A percentile compares a stretch with the other conserved stretches of the same genome.
These are phyloP conservation scores for Pestalotiopsis sp. DNA, from an alignment of 2,329 filamentous ascomycete genomes.

Conservation along the genomic window DNA sequence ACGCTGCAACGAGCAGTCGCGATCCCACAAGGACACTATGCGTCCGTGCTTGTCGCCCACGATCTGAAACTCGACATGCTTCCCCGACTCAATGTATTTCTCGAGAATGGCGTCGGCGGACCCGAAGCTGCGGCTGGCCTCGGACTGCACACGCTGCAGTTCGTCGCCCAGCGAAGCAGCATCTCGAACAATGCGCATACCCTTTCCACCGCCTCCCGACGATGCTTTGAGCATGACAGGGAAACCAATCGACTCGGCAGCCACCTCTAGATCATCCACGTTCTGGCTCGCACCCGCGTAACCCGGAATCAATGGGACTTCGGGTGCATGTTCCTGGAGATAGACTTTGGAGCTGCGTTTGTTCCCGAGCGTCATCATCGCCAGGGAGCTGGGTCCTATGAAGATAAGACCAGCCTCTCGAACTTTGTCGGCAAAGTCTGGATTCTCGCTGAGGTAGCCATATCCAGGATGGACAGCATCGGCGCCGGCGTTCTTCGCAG, in stretches of 20 bases:
- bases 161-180: constrained; percentile 18
- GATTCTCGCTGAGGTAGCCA: constrained; percentile 72
- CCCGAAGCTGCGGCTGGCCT: constrained; percentile 39
- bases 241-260: constrained; percentile 27
- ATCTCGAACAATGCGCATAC: constrained; percentile 36
- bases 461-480: constrained; percentile 75
- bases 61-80: constrained; percentile 50
- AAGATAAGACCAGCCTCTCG: constrained; percentile 70
- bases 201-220: constrained; percentile 45
- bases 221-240: constrained; percentile 47
- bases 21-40: constrained; percentile 40
- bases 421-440: constrained; percentile 68
- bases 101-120: constrained; percentile 39
- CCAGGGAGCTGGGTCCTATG: constrained; percentile 62
- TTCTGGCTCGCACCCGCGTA: constrained; percentile 69
- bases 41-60: constrained; percentile 42
- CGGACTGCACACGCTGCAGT: constrained; percentile 34
- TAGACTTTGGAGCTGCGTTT: constrained; percentile 60
- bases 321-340: constrained; percentile 66
- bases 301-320: constrained; percentile 73
- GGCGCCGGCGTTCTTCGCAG: constrained; percentile 66
- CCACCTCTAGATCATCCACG: constrained; percentile 27
- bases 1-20: constrained; percentile 49
- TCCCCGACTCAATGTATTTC: constrained; percentile 37
- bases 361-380: constrained; percentile 28